phyloP scores from a whole-genome alignment of 179 eudicot genomes.

The Sideroxylon spinosum region DNA sequence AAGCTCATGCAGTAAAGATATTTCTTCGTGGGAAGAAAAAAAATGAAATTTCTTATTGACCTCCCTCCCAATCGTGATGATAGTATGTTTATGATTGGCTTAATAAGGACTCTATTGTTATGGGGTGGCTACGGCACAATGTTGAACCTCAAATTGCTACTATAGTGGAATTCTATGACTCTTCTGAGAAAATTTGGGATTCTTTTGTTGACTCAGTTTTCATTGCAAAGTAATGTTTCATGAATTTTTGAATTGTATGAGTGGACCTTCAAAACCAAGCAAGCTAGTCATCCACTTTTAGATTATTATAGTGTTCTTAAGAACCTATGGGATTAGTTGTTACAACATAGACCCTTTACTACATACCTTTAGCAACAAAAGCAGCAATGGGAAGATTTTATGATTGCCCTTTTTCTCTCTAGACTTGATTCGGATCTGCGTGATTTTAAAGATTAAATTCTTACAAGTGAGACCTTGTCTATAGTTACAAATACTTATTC shows the following conservation, averaged over 20 bases:
- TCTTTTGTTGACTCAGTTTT: background rate
- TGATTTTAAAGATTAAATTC: background rate
- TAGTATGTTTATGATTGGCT: background rate
- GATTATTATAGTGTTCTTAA: background rate
- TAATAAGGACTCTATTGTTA: background rate
- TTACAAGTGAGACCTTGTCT: background rate
- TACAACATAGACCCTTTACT: background rate
- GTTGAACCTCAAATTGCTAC: background rate
- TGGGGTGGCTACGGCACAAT: background rate
- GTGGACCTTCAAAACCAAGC: background rate
- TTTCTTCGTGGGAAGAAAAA: background rate
- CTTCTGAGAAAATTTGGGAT: background rate
- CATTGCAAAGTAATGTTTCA: background rate
- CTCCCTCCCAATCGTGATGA: background rate
- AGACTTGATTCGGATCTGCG: background rate
- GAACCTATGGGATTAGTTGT: background rate
- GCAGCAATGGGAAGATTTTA: background rate
- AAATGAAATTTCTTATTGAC: too few species aligned
- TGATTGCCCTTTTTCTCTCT: background rate
- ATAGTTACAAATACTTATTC: background rate
- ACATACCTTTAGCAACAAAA: background rate
- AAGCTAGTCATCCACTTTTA: background rate
- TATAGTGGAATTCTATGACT: background rate
- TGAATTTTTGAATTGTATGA: background rate
- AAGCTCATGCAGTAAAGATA: background rate